These are phyloP conservation scores for Aphanocladium album DNA, from an alignment of 2,329 filamentous ascomycete genomes.

Conservation along the genomic window DNA sequence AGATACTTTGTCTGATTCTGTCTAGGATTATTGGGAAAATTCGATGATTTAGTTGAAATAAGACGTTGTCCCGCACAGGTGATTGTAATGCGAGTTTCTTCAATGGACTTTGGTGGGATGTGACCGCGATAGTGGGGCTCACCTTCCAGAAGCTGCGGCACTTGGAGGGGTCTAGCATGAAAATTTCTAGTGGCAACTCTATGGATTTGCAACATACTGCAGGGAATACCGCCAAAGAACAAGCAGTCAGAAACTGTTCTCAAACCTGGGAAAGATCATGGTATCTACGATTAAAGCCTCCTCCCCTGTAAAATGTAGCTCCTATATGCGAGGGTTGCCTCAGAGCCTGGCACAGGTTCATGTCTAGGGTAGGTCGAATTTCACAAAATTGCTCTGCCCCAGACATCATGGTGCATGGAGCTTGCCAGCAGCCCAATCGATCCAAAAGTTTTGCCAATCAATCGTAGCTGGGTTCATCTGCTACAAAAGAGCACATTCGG, in stretches of 20 bases:
- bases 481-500: too few relatives aligned
- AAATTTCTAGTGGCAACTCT: background rate
- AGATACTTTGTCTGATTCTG: too few relatives aligned
- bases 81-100: background rate
- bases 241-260: background rate
- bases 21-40: background rate
- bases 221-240: background rate
- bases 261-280: too few relatives aligned
- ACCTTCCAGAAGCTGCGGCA: background rate
- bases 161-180: background rate
- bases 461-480: background rate
- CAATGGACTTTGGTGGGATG: constrained; percentile 4
- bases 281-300: too few relatives aligned
- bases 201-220: background rate
- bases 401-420: background rate
- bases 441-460: background rate
- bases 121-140: constrained; percentile 2
- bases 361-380: background rate
- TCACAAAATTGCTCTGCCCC: background rate
- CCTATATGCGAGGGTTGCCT: too few relatives aligned
- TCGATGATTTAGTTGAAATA: background rate
- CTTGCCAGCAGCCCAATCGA: background rate
- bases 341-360: too few relatives aligned
- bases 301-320: too few relatives aligned
- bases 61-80: background rate